phyloP scores from a whole-genome alignment of 2,329 filamentous ascomycete species.

The Diaporthe vexans region DNA sequence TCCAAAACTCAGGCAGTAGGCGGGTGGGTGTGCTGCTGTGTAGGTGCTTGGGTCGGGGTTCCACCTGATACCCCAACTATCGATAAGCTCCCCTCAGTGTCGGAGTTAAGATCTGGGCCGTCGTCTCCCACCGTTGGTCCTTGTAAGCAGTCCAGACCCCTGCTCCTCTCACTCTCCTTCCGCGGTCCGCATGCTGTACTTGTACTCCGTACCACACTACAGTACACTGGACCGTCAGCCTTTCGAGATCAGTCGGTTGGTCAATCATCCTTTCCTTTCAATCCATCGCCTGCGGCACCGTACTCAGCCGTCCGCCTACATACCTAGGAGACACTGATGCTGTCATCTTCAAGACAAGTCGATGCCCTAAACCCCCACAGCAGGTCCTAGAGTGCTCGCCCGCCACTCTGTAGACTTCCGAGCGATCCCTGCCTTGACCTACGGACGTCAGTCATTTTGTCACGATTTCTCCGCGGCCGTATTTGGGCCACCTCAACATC shows the following conservation, averaged over 20 bases:
- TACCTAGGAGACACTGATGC: neutral
- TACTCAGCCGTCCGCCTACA: neutral
- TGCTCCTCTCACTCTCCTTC: constrained; percentile 4
- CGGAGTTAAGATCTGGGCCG: constrained; percentile 15
- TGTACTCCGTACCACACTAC: neutral
- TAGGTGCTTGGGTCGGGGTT: neutral
- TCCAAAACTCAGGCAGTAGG: neutral
- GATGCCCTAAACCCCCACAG: neutral
- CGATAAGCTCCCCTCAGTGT: constrained; percentile 15
- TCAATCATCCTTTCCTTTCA: constrained; percentile 17
- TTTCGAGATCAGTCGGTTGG: neutral
- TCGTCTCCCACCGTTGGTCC: neutral
- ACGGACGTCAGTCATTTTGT: neutral
- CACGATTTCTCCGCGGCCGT: neutral
- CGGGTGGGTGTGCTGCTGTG: neutral
- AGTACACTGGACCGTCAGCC: neutral
- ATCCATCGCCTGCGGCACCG: constrained; percentile 2
- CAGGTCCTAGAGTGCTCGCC: constrained; percentile 1
- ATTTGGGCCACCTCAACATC: neutral
- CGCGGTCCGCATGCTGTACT: constrained; percentile 1
- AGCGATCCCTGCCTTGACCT: neutral
- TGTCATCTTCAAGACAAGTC: neutral
- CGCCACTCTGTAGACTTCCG: neutral
- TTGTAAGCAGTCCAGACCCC: constrained; percentile 1
- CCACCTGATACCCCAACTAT: neutral